A percentile compares a stretch with the other conserved stretches of the same genome.
These are phyloP conservation scores for Neurospora crassa DNA, from an alignment of 2,329 filamentous ascomycete genomes.

Conservation along the genomic window DNA sequence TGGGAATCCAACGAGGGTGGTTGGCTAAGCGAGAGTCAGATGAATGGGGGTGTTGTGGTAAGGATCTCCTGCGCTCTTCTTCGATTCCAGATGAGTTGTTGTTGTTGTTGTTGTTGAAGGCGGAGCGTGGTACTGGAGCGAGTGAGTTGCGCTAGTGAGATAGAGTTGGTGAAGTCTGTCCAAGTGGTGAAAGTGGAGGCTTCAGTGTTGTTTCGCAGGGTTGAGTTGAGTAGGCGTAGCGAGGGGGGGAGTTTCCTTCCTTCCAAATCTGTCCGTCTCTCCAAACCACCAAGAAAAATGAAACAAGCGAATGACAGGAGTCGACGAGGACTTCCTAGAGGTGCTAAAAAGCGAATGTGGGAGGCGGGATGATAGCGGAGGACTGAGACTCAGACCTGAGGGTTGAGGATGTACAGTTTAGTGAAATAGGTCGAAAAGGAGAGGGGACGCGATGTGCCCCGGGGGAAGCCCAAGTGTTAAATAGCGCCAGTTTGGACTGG, in stretches of 20 bases:
- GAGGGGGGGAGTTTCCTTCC: constrained; percentile 4
- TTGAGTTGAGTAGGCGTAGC: background rate
- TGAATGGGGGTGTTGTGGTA: background rate
- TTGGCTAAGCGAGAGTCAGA: background rate
- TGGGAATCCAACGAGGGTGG: background rate
- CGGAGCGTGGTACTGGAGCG: background rate
- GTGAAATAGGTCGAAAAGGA: constrained; percentile 15
- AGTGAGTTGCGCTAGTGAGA: background rate
- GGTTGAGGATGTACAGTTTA: constrained; percentile 26
- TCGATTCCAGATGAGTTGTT: background rate
- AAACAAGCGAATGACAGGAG: constrained; percentile 67
- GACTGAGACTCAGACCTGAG: constrained; percentile 20
- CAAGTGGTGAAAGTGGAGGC: background rate
- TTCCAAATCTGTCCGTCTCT: constrained; percentile 15
- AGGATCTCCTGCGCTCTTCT: background rate
- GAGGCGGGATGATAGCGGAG: constrained; percentile 27
- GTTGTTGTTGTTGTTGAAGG: background rate
- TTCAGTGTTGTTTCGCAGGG: background rate
- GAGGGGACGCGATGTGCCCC: constrained; percentile 18
- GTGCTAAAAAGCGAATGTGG: constrained; percentile 25
- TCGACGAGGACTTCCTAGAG: constrained; percentile 61
- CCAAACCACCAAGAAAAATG: constrained; percentile 34
- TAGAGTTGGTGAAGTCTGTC: background rate
- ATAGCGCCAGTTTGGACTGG: constrained; percentile 14
- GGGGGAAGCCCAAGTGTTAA: constrained; percentile 25